Conservation (phyloP, 176 grass and related monocot species). For the Saccharum spontaneum region DNA sequence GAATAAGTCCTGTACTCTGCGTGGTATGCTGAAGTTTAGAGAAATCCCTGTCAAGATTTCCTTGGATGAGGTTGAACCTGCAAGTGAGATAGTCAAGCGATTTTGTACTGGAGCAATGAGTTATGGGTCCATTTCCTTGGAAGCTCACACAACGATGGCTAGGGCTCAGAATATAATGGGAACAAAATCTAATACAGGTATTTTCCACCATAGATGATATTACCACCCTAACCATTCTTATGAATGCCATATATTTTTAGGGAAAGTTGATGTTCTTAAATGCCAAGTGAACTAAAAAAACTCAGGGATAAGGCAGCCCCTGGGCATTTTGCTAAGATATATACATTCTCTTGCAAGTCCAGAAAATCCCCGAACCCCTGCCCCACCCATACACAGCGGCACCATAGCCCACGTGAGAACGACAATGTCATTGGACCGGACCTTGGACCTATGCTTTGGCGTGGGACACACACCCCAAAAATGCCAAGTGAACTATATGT, state of each 20-base stretch:
- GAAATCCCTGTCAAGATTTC: conserved; percentile 32
- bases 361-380: too few species aligned
- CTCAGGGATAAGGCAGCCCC: too few species aligned
- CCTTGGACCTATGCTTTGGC: too few species aligned
- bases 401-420: too few species aligned
- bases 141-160: conserved; percentile 58
- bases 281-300: too few species aligned
- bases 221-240: neutral
- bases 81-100: conserved; percentile 65
- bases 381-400: too few species aligned
- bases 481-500: too few species aligned
- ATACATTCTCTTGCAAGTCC: too few species aligned
- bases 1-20: conserved; percentile 53
- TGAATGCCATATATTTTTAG: neutral
- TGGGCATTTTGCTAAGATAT: too few species aligned
- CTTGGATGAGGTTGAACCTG: conserved; percentile 60
- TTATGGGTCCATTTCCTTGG: conserved; percentile 75
- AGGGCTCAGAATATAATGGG: conserved; percentile 50
- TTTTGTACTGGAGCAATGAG: conserved; percentile 80
- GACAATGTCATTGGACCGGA: too few species aligned
- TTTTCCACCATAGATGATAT: neutral
- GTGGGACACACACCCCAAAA: too few species aligned
- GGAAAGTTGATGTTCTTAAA: too few species aligned
- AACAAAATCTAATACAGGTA: conserved; percentile 79
- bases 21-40: conserved; percentile 63